phyloP scores from a whole-genome alignment of 169 alveolate genomes.

The Pseudocohnilembus persalinus region DNA sequence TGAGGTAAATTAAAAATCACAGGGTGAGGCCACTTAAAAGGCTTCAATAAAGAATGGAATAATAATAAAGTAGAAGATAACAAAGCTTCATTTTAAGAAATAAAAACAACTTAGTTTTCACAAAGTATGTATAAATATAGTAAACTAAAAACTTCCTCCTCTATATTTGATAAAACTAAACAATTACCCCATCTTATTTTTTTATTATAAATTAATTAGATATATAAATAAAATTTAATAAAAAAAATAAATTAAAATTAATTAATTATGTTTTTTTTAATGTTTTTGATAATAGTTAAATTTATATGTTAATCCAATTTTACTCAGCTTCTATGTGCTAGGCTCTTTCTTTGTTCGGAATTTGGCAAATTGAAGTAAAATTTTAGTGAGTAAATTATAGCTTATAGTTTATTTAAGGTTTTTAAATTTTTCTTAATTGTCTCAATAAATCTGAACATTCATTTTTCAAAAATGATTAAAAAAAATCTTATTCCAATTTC shows the following conservation, averaged over 20 bases:
- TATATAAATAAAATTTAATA: no score
- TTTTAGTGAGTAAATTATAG: neutral
- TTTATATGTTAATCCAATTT: no score
- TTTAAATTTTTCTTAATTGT: neutral
- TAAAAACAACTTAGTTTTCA: conserved; percentile 2
- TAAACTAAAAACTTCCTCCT: neutral
- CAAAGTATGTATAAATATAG: neutral
- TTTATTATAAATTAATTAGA: no score
- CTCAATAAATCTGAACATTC: neutral
- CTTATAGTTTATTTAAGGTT: neutral
- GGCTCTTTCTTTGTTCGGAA: conserved; percentile 12
- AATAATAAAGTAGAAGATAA: conserved; percentile 2
- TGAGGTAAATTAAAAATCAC: conserved; percentile 5
- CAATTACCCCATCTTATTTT: neutral
- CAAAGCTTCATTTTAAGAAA: conserved; percentile 16
- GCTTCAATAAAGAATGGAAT: conserved; percentile 18
- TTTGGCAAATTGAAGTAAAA: neutral
- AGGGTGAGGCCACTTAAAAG: conserved; percentile 35
- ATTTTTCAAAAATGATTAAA: conserved; percentile 1
- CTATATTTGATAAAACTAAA: conserved; percentile 13
- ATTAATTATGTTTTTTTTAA: no score
- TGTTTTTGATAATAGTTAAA: no score
- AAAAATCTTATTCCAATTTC: neutral
- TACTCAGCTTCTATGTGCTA: conserved; percentile 21
- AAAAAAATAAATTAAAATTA: no score